Evolutionary conservation across 331 rosid genomes (phyloP), one percentile per base, ranked within the genome.

Genomic region (Acacia pycnantha): DNA sequence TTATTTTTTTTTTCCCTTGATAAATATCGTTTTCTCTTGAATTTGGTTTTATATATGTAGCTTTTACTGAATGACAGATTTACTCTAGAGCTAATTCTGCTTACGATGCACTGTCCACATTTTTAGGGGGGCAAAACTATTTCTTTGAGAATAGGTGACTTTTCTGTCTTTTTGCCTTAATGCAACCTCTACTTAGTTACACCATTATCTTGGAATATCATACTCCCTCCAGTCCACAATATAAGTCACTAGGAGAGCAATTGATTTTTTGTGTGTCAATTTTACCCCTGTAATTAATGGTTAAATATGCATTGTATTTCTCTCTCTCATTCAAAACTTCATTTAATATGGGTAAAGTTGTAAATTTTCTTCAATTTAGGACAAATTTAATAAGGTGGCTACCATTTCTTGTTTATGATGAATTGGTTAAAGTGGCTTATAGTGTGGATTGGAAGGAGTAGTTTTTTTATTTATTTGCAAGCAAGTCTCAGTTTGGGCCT

Each of bases 31-130:
- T 46, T 59, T 67, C 33, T 46, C 58, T 53, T 40, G 40, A 67
- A 73, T 74, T 68, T 78, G 76, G 33, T 78, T 46, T 58, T 78
- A 68, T 47, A 41, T 61, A 40, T 41, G 4, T 33, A 70, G 46
- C 72, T 64, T 31, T 83, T 78, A 9, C 73, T 82, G 88, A 53
- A 58, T 75, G 90, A 72, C 92, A 94, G 98, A 89, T 88, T 78
- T 92, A 90, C 74, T 82, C 59, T 48, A 88, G 83, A 79, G 98
- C 97, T 62, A 86, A 82, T 74, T 86, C 90, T 66, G 98, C 90
- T 12, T 90, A 88, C 84, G 92, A 80, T 84, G 90, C 97, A 74
- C 89, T 94, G 83, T 92, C 98, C 35, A 79, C 83, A 54, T 85
- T 79, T 83, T 84, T 94, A 79, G 98, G 90, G 56, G 95, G 90